These are phyloP conservation scores for Debaryomyces udenii DNA, from an alignment of 1,139 yeast species.

Conservation along the genomic window DNA sequence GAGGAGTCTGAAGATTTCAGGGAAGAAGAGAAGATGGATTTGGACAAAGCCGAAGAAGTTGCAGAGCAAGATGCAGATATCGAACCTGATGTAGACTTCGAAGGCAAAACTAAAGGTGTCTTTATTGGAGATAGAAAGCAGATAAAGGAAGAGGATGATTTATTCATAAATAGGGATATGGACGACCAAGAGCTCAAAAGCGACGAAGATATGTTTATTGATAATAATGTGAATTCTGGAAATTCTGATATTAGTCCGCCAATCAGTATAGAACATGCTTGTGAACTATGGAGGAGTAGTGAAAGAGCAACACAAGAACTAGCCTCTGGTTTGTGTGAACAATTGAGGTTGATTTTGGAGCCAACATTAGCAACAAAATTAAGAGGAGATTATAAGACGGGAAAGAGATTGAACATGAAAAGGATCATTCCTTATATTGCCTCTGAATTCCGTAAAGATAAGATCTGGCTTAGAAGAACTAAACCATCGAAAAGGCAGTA, in stretches of 20 bases:
- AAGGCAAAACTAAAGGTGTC: constrained; percentile 57
- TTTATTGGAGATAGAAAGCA: constrained; percentile 52
- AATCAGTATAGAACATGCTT: constrained; percentile 64
- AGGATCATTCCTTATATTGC: constrained; percentile 98
- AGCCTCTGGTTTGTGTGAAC: constrained; percentile 89
- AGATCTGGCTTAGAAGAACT: constrained; percentile 97
- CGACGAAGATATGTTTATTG: constrained; percentile 21
- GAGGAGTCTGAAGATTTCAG: constrained; percentile 19
- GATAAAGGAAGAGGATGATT: constrained; percentile 29
- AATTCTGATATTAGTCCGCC: constrained; percentile 40
- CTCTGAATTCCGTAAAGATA: constrained; percentile 94
- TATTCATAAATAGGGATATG: constrained; percentile 31
- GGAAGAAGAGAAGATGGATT: constrained; percentile 13
- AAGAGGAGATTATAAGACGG: constrained; percentile 95
- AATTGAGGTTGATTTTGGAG: constrained; percentile 85
- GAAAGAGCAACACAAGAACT: constrained; percentile 85
- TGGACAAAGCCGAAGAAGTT: constrained; percentile 23
- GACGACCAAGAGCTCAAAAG: constrained; percentile 31
- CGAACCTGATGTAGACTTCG: constrained; percentile 48
- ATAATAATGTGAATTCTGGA: constrained; percentile 22
- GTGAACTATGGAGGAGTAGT: constrained; percentile 78
- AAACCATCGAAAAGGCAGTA: constrained; percentile 97
- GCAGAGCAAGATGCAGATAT: constrained; percentile 29
- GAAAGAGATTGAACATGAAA: constrained; percentile 96
- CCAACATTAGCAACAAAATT: constrained; percentile 95